These are phyloP conservation scores for Colletotrichum filicis DNA, from an alignment of 2,329 filamentous ascomycete species.

Conservation along the genomic window DNA sequence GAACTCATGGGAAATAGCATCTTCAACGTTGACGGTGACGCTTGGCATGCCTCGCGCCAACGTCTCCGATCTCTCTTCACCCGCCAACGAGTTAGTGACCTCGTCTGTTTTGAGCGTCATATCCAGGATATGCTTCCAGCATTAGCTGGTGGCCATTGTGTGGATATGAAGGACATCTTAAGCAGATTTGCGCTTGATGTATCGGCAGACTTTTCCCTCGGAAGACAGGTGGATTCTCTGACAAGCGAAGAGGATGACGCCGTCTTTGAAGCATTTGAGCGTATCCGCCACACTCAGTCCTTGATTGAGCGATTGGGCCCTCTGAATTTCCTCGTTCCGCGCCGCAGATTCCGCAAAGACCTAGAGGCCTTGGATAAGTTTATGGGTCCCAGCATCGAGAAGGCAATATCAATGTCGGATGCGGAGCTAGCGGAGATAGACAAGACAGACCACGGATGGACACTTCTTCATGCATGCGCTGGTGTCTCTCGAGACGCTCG, in stretches of 20 bases:
- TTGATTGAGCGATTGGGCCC: slow-evolving; percentile 54
- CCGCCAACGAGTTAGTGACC: slow-evolving; percentile 56
- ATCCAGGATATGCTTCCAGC: slow-evolving; percentile 67
- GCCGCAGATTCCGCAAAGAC: slow-evolving; percentile 66
- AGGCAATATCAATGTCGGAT: slow-evolving; percentile 69
- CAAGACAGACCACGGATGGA: slow-evolving; percentile 62
- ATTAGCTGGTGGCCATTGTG: slow-evolving; percentile 60
- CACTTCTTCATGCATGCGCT: slow-evolving; percentile 78
- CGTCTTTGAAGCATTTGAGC: slow-evolving; percentile 76
- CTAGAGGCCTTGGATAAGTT: slow-evolving; percentile 75
- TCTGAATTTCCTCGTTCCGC: slow-evolving; percentile 67
- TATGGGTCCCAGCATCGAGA: slow-evolving; percentile 75
- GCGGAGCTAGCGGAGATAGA: slow-evolving; percentile 76
- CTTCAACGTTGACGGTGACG: slow-evolving; percentile 61
- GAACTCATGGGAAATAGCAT: slow-evolving; percentile 66
- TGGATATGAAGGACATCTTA: slow-evolving; percentile 71
- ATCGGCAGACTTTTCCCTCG: slow-evolving; percentile 75
- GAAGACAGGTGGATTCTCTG: slow-evolving; percentile 61
- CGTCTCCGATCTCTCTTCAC: slow-evolving; percentile 65
- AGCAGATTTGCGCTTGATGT: slow-evolving; percentile 74
- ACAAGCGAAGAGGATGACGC: slow-evolving; percentile 55
- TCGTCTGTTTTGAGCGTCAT: slow-evolving; percentile 70
- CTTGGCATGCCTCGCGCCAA: slow-evolving; percentile 62
- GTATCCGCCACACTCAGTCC: slow-evolving; percentile 72
- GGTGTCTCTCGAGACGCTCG: slow-evolving; percentile 70